Base-by-base conservation (phyloP, 202 grass and related monocot species). In the Panicum hallii region DNA sequence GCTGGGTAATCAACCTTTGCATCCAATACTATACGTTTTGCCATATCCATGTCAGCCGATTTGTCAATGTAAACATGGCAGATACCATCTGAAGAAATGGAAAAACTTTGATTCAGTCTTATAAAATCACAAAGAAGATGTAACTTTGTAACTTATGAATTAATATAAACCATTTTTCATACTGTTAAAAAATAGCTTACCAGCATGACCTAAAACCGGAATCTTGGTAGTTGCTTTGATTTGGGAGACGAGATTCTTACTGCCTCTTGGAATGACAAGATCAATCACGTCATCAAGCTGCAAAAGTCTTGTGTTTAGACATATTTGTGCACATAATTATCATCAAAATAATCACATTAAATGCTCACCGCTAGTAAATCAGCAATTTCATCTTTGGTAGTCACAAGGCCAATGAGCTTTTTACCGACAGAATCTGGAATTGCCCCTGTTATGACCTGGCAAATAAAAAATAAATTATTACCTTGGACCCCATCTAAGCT, bases 211-310 rank as follows among this genome's bases (percentile, higher is more conserved):
- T 82, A 99, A 74, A 87, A 99, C 93, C 40, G 97, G 93, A 85
- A 99, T 99, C 84, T 99, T 99, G 5, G 93, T 99, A 45, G 90
- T 79, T 81, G 89, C 84, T 87, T 99, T 99, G 77, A 99, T 99
- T 90, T 99, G 91, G 82, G 90, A 91, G 66, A 99, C 88, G 14
- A 99, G 90, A 68, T 87, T 97, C 80, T 94, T 99, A 60, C 97
- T 94, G 2, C 97, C 97, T 90, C 97, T 94, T 61, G 97, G 93
- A 82, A 99, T 99, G 45, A 99, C 97, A 82, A 99, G 93, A 88
- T 99, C 97, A 58, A 99, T 99, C 16, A 99, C 97, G 85, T 99
- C 97, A 91, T 97, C 97, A 84, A 99, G 97, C 97, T 99, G 90
- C 75, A 87, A 30, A 30, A 90, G 32, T 62, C 66, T 15, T 60